Conservation (phyloP, 805 yeast species). For the Cyberlindnera veronae region DNA sequence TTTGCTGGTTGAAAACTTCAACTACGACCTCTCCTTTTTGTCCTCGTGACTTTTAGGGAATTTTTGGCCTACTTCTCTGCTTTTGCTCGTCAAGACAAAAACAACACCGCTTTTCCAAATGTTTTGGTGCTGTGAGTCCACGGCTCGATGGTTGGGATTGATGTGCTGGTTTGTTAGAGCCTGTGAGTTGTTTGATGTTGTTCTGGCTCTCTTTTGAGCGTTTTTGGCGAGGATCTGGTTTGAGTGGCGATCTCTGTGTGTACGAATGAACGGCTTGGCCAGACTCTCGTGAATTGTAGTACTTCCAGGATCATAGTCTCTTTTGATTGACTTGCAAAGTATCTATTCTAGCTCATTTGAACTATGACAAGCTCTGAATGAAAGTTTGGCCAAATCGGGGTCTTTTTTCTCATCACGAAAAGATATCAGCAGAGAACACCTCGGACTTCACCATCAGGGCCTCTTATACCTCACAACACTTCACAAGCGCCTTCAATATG, state of each 20-base stretch:
- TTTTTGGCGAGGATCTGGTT: too few species aligned
- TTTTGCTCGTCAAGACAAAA: conserved; percentile 3
- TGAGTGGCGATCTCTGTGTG: too few species aligned
- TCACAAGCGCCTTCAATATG: conserved; percentile 34
- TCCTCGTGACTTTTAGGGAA: conserved; percentile 18
- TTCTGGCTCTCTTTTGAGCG: too few species aligned
- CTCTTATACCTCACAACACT: too few species aligned
- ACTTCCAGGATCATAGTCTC: too few species aligned
- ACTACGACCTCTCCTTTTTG: conserved; percentile 77
- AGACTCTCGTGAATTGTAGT: too few species aligned
- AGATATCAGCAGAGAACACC: not conserved
- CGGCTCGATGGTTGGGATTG: conserved; percentile 9
- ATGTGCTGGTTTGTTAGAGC: too few species aligned
- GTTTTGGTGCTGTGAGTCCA: conserved; percentile 11
- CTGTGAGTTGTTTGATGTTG: too few species aligned
- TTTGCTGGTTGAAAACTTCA: conserved; percentile 99
- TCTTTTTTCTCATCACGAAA: not conserved
- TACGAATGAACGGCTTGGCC: too few species aligned
- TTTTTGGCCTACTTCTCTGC: conserved; percentile 21
- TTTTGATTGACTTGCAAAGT: not conserved
- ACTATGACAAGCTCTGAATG: too few species aligned
- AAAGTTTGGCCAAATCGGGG: not conserved
- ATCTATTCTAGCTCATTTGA: too few species aligned
- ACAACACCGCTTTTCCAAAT: conserved; percentile 5
- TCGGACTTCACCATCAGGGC: not conserved